Base-by-base conservation (phyloP, 257 asterid species). In the Craterostigma plantagineum region DNA sequence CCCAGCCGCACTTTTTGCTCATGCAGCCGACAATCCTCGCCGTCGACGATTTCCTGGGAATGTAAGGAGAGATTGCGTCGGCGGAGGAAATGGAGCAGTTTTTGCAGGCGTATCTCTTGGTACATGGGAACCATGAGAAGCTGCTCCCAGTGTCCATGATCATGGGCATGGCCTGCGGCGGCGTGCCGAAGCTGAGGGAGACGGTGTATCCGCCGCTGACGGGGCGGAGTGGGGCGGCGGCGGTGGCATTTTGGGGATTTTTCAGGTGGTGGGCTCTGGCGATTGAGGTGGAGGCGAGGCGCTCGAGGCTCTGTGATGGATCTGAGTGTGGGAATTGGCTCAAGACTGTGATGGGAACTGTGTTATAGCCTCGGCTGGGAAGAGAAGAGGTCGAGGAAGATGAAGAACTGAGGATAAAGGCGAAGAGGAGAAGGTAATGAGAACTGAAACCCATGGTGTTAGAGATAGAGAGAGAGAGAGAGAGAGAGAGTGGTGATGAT, bases 61-160 rank as follows among this genome's bases (percentile, higher is more conserved):
- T 48, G 71, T 72, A 86, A 5, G 80, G 45, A 0, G 80, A 42
- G 17, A 71, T 68, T 17, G 12, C 37, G 10, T 51, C 42, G 8
- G 57, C n/a, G 23, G 0, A 65, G 48, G 60, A 16, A 18, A n/a
- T n/a, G 7, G 79, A 58, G 40, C 93, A 84, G 61, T 67, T 58
- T 33, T 46, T 71, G 54, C 98, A 87, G 14, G 46, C 34, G 35
- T 87, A 87, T 18, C 66, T 58, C 42, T 55, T 61, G 10, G 95
- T 82, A 40, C 98, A 87, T 4, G 98, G 98, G 38, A 87, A 64
- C 98, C 95, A 87, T 14, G 81, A 77, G 34, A 79, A 74, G 58
- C 70, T 71, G 56, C 95, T 87, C 0, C 93, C 98, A 0, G 98
- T 87, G 60, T 82, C 98, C 72, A 87, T 48, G 41, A 87, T 13